These are phyloP conservation scores for Backusella liffmaniae DNA, from an alignment of 192 early-diverging fungal genomes.

Conservation along the genomic window DNA sequence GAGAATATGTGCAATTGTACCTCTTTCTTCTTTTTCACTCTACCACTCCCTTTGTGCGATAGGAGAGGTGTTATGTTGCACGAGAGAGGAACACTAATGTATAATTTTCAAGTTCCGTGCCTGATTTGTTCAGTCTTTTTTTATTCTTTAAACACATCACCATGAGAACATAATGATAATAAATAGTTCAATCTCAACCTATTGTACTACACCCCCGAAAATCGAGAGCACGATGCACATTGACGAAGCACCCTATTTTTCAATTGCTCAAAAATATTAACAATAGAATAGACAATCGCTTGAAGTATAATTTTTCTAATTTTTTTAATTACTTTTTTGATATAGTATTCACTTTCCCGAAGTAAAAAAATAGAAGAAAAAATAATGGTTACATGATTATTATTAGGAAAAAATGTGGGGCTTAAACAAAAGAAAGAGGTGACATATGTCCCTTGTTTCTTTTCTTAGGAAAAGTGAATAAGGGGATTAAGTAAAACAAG, in stretches of 20 bases:
- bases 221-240: neutral
- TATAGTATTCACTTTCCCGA: slow-evolving; percentile 4
- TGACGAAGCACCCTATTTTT: neutral
- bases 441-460: slow-evolving; percentile 5
- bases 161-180: slow-evolving; percentile 1
- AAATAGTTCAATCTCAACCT: slow-evolving; percentile 1
- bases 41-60: neutral
- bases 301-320: slow-evolving; percentile 1
- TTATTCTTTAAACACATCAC: neutral
- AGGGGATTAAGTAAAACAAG: slow-evolving; percentile 7
- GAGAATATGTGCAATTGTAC: neutral
- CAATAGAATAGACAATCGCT: neutral
- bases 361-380: neutral
- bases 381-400: slow-evolving; percentile 5
- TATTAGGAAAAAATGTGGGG: slow-evolving; percentile 9
- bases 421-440: slow-evolving; percentile 10
- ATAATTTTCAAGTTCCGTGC: neutral
- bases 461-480: slow-evolving; percentile 8
- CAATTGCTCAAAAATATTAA: neutral
- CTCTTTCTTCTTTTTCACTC: neutral
- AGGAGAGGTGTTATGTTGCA: neutral
- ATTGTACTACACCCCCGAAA: neutral
- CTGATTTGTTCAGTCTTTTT: neutral
- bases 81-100: slow-evolving; percentile 9
- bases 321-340: slow-evolving; percentile 8